Evolutionary conservation across 495 filamentous ascomycete species (phyloP).

Genomic region (Paragyromitra xinjiangensis): DNA sequence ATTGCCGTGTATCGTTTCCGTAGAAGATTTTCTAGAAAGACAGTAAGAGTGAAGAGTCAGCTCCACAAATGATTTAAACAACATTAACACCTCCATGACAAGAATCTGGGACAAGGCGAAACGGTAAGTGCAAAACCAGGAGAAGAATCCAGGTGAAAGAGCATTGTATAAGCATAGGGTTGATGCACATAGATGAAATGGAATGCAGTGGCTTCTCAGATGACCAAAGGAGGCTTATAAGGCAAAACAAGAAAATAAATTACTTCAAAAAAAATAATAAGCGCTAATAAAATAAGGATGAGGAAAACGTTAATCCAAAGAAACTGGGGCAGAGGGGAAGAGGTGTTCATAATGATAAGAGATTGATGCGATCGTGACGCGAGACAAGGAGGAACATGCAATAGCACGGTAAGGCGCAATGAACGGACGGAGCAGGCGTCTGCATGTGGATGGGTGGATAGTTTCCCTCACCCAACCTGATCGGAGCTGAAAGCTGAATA

Average conservation of each 20-base stretch:
- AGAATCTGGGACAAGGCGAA: constrained; percentile 7
- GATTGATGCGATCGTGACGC: constrained; percentile 45
- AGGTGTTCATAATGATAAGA: constrained; percentile 29
- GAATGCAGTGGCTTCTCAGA: constrained; percentile 17
- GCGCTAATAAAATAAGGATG: constrained; percentile 26
- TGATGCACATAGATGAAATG: constrained; percentile 23
- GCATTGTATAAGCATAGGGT: constrained; percentile 32
- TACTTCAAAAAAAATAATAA: constrained; percentile 15
- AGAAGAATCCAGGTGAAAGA: constrained; percentile 27
- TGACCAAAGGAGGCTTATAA: constrained; percentile 28
- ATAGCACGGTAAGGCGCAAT: constrained; percentile 47
- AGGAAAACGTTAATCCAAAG: constrained; percentile 12
- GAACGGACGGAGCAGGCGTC: constrained; percentile 22
- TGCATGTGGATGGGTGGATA: constrained; percentile 39
- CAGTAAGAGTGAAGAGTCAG: constrained; percentile 35
- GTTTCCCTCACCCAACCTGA: constrained; percentile 38
- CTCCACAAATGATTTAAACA: constrained; percentile 21
- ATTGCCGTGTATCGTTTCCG: constrained; percentile 39
- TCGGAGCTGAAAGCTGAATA: constrained; percentile 50
- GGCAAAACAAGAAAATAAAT: constrained; percentile 48
- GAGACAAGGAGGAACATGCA: constrained; percentile 42
- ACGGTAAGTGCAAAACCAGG: constrained; percentile 25
- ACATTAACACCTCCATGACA: constrained; percentile 3
- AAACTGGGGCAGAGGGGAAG: constrained; percentile 20
- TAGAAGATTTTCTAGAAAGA: constrained; percentile 28